Conservation (phyloP, 495 filamentous ascomycete species). For the Neurospora tetrasperma region DNA sequence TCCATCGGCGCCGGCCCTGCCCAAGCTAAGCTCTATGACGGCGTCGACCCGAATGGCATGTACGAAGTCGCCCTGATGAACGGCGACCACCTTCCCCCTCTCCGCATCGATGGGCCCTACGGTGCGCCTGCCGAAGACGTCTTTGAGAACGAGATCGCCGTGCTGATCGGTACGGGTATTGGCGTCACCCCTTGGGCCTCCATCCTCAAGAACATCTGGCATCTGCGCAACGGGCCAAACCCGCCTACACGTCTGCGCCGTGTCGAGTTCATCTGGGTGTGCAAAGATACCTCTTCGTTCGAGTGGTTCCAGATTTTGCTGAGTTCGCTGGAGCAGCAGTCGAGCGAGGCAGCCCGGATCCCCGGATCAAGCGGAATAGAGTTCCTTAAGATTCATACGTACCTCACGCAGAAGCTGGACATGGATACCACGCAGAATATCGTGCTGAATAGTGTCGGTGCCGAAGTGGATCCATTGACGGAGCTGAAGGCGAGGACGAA, state of each 20-base stretch:
- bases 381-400: conserved; percentile 97
- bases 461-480: conserved; percentile 78
- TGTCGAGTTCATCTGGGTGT: conserved; percentile 99
- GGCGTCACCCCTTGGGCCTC: conserved; percentile 96
- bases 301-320: conserved; percentile 98
- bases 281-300: conserved; percentile 90
- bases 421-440: conserved; percentile 91
- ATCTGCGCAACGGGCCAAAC: conserved; percentile 76
- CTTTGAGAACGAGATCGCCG: conserved; percentile 96
- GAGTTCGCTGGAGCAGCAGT: conserved; percentile 83
- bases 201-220: conserved; percentile 98
- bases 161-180: conserved; percentile 95
- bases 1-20: conserved; percentile 83
- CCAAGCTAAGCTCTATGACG: conserved; percentile 76
- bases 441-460: conserved; percentile 87
- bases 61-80: conserved; percentile 96
- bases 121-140: conserved; percentile 95
- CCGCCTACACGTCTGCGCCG: conserved; percentile 78
- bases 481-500: conserved; percentile 85
- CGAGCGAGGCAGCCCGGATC: conserved; percentile 50
- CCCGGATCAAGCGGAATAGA: conserved; percentile 58
- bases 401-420: conserved; percentile 89
- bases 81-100: conserved; percentile 75
- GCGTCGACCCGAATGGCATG: conserved; percentile 88
- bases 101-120: conserved; percentile 93